Percentiles rank a stretch among this genome's conserved stretches.
These are phyloP conservation scores for Sicyos edulis DNA, from an alignment of 306 rosid genomes.

Conservation along the genomic window DNA sequence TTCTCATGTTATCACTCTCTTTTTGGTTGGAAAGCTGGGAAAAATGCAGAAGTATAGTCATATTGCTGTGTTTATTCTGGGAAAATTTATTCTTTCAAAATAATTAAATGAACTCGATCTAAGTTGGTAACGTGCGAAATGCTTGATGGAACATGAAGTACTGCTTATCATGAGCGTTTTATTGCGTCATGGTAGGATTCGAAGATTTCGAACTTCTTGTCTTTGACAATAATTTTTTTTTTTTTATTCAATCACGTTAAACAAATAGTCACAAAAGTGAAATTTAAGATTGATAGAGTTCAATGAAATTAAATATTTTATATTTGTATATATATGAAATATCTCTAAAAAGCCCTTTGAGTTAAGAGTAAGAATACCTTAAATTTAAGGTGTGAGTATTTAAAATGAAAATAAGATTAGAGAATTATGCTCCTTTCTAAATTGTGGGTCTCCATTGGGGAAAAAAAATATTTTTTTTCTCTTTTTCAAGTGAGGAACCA, in stretches of 20 bases:
- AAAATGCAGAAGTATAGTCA: neutral
- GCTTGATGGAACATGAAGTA: neutral
- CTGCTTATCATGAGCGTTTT: neutral
- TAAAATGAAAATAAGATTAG: neutral
- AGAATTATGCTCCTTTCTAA: too few species aligned
- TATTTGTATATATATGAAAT: too few species aligned
- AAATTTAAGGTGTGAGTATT: neutral
- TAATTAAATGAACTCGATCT: neutral
- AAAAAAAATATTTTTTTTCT: neutral
- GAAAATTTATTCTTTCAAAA: neutral
- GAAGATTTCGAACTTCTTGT: neutral
- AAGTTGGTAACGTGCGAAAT: neutral
- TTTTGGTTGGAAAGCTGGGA: neutral
- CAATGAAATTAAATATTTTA: too few species aligned
- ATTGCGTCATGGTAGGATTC: neutral
- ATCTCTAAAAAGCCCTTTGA: too few species aligned
- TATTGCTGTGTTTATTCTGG: neutral
- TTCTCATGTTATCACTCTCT: neutral
- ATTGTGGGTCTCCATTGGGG: too few species aligned
- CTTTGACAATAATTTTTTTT: too few species aligned
- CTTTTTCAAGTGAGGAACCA: too few species aligned
- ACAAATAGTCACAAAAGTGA: too few species aligned
- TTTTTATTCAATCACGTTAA: too few species aligned
- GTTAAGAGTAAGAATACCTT: too few species aligned
- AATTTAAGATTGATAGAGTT: too few species aligned